Evolutionary conservation across 257 asterid species (phyloP), one percentile per base, ranked within the genome.

Genomic region (Salvia hispanica): DNA sequence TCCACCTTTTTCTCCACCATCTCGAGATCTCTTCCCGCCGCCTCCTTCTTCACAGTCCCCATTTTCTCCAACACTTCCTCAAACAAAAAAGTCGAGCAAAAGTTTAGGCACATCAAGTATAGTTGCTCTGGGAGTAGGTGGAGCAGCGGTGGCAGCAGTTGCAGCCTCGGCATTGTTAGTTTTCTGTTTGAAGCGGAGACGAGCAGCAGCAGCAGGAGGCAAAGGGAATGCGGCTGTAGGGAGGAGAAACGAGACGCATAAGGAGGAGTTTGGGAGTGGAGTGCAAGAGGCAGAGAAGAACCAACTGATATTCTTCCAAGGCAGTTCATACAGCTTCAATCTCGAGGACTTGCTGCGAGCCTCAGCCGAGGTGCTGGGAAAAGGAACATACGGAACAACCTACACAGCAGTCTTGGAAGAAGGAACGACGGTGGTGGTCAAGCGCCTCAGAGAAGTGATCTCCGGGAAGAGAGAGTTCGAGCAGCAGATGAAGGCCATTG

Each of bases 291-390:
- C 86, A n/a, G 83, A 87, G 50, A 85, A 79, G 76, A 88, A 88
- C 85, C 83, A 79, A 62, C 25, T 88, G 78, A 68, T 80, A 44
- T 88, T 88, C 87, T 76, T 88, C 47, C 71, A 76, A 62, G 84
- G 81, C 6, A 58, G 75, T 58, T 70, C 86, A 15, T 71, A 69
- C 43, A 82, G 58, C 68, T 88, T 85, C 67, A 88, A 85, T 76
- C 92, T 88, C 13, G 95, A 85, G 78, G 92, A 85, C 81, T 52
- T 88, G 70, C 55, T 88, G 75, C 78, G 92, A 76, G 95, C 95
- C 75, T 88, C 95, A 1, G 92, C 95, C 7, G 92, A 88, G 76
- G 92, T 88, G 33, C 78, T 88, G 21, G 95, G 95, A 16, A 88
- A 86, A 79, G 95, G 95, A 62, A 72, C 75, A 55, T 74, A 74